phyloP scores from a whole-genome alignment of 2,329 filamentous ascomycete species.

The Fusarium denticulatum region DNA sequence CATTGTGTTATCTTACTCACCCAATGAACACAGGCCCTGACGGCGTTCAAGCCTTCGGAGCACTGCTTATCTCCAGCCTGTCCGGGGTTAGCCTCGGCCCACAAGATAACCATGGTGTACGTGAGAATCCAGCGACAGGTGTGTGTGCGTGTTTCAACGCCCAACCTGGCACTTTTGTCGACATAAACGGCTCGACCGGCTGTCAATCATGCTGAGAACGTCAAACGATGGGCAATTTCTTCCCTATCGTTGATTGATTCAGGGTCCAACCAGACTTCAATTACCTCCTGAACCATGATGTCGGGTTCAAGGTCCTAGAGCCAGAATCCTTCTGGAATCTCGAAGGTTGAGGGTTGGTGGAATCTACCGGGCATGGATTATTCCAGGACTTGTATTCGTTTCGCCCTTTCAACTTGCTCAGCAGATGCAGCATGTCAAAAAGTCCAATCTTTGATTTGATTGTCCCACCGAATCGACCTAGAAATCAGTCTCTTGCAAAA shows the following conservation, averaged over 20 bases:
- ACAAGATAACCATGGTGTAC: slow-evolving; percentile 22
- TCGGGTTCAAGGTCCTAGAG: background rate
- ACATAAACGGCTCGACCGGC: slow-evolving; percentile 23
- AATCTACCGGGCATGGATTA: background rate
- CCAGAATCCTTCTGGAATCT: slow-evolving; percentile 19
- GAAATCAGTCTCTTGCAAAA: slow-evolving; percentile 22
- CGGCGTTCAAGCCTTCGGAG: slow-evolving; percentile 29
- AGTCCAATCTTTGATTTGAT: background rate
- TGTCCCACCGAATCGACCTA: slow-evolving; percentile 2
- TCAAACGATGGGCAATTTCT: slow-evolving; percentile 1
- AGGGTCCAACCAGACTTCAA: slow-evolving; percentile 15
- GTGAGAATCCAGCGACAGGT: slow-evolving; percentile 13
- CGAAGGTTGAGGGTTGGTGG: background rate
- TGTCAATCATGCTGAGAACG: slow-evolving; percentile 13
- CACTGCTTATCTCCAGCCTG: slow-evolving; percentile 42
- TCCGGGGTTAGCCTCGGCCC: slow-evolving; percentile 40
- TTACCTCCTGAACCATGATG: background rate
- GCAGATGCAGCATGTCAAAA: background rate
- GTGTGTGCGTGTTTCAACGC: slow-evolving; percentile 5
- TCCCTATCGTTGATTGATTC: slow-evolving; percentile 9
- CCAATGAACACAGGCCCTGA: slow-evolving; percentile 31
- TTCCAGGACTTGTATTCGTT: background rate
- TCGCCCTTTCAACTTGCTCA: background rate
- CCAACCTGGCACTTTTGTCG: slow-evolving; percentile 36
- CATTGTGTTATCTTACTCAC: slow-evolving; percentile 18